These are phyloP conservation scores for Nidularia pulvinata DNA, from an alignment of 768 basidiomycete genomes.

Conservation along the genomic window DNA sequence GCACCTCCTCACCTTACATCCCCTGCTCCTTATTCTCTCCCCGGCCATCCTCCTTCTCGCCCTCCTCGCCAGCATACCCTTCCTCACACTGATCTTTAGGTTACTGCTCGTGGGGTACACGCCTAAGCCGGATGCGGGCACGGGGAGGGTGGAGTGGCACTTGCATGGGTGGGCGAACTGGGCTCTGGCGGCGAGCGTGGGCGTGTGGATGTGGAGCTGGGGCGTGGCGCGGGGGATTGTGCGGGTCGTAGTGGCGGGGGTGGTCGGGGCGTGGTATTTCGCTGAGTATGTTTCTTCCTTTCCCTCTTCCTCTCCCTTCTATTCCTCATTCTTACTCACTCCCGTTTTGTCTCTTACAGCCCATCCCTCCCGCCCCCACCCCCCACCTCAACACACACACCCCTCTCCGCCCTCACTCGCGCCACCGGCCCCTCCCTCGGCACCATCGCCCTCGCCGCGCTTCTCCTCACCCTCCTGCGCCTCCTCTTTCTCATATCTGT, in stretches of 20 bases:
- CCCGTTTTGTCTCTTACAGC: constrained; percentile 8
- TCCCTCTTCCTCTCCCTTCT: neutral
- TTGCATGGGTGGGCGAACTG: constrained; percentile 37
- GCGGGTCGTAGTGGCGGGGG: constrained; percentile 75
- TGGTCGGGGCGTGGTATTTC: constrained; percentile 94
- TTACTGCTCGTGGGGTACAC: constrained; percentile 70
- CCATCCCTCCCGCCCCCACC: constrained; percentile 36
- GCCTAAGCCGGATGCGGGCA: constrained; percentile 12
- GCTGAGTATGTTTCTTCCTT: constrained; percentile 36
- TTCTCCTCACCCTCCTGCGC: constrained; percentile 75
- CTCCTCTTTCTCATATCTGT: constrained; percentile 48
- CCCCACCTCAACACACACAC: constrained; percentile 65
- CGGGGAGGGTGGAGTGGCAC: constrained; percentile 33
- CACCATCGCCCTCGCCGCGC: constrained; percentile 71
- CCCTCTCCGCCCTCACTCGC: constrained; percentile 77
- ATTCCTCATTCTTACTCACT: too few relatives aligned
- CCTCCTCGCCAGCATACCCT: constrained; percentile 75
- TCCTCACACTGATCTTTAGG: constrained; percentile 77
- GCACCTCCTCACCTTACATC: constrained; percentile 60
- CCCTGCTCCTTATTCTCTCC: constrained; percentile 74
- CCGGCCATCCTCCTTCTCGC: constrained; percentile 68
- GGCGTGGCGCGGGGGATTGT: constrained; percentile 78
- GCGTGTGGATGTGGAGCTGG: constrained; percentile 77
- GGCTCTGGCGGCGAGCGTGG: constrained; percentile 50
- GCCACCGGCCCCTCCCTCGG: constrained; percentile 84